Percentiles rank a stretch among this genome's conserved stretches.
These are phyloP conservation scores for Setaria italica DNA, from an alignment of 202 grass and related monocot species.

Conservation along the genomic window DNA sequence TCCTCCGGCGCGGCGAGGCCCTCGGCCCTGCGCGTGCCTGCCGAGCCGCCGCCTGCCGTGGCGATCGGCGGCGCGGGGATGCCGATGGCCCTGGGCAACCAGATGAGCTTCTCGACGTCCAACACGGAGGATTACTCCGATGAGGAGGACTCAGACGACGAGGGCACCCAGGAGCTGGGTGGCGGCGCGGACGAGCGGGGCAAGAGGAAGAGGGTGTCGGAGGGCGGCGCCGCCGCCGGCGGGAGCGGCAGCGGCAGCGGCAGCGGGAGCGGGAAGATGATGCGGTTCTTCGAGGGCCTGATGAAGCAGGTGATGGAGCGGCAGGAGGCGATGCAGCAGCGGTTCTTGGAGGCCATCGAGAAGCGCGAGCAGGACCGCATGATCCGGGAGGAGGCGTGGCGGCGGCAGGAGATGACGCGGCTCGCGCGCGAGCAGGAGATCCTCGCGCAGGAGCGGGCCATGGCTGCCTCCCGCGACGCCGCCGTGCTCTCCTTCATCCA, in stretches of 20 bases:
- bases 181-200: constrained; percentile 49
- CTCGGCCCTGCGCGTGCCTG: constrained; percentile 24
- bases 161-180: constrained; percentile 68
- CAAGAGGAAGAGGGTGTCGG: constrained; percentile 69
- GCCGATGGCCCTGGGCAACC: constrained; percentile 23
- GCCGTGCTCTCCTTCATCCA: constrained; percentile 91
- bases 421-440: constrained; percentile 86
- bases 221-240: constrained; percentile 32
- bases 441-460: constrained; percentile 77
- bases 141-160: constrained; percentile 76
- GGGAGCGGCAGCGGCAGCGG: constrained; percentile 15
- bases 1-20: constrained; percentile 22
- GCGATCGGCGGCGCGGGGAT: background rate
- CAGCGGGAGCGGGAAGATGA: constrained; percentile 66
- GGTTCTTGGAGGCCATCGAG: constrained; percentile 88
- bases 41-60: constrained; percentile 42
- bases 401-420: constrained; percentile 87
- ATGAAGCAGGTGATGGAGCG: constrained; percentile 95
- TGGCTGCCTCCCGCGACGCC: constrained; percentile 85
- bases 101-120: constrained; percentile 84
- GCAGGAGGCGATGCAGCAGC: constrained; percentile 94
- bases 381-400: constrained; percentile 97
- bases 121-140: constrained; percentile 78
- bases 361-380: constrained; percentile 92
- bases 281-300: constrained; percentile 88